Evolutionary conservation across 306 rosid species (phyloP), one percentile per base, ranked within the genome.

Genomic region (Pyrus communis): DNA sequence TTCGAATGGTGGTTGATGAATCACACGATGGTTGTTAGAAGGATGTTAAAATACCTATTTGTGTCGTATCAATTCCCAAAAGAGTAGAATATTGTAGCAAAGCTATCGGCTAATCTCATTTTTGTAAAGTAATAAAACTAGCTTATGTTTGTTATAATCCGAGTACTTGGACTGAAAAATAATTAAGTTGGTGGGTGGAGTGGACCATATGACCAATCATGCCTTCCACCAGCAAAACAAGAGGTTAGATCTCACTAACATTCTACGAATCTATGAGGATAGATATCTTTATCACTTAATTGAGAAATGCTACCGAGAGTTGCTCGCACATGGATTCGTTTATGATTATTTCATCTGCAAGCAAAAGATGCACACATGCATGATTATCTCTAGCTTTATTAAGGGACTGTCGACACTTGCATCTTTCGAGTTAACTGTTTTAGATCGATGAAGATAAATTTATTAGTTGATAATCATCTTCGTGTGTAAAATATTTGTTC

Each of bases 1-100:
- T 38, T 38, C 42, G 0, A 38, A 7, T 38, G 0, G 10, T 38
- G 10, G 0, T 0, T 38, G 2, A 0, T 38, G 10, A 38, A 38
- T 38, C 10, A 38, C 42, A 38, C 0, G 0, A 38, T 7, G 2
- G 2, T 38, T 38, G 10, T 7, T 0, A 38, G 42, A 0, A 38
- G 2, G 2, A 38, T 7, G 10, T 2, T 38, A 38, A 38, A 38
- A 38, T 38, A 0, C 2, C 0, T 38, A 0, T 7, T 2, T 38
- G 0, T 0, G 42, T 38, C 2, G 0, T 38, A 38, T 38, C 9
- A 38, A 38, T 38, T 38, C 8, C 1, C 9, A 38, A 38, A 1
- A 38, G 0, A 38, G 9, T 7, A 38, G 42, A 38, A 38, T 7
- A 2, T 38, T 0, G 42, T 38, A 1, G 0, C 2, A 2, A 38